Evolutionary conservation across 768 basidiomycete genomes (phyloP), one percentile per base, ranked within the genome.

Genomic region (Lactarius sp.): DNA sequence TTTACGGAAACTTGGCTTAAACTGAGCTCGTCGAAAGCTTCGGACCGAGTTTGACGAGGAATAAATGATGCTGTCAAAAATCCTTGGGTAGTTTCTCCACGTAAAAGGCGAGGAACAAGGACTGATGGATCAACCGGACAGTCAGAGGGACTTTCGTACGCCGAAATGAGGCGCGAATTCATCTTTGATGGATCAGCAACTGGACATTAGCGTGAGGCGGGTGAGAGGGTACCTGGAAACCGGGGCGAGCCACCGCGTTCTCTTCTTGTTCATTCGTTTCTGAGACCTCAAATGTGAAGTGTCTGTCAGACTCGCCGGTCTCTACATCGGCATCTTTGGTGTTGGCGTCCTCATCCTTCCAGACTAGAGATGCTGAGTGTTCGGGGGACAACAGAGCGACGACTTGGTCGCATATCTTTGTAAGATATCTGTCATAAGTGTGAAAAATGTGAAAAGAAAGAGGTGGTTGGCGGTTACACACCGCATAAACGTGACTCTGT

Each of bases 401-500:
- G 1, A 81, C 70, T 69, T 86, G 85, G 62, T 87, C 84, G 16
- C 80, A 74, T 46, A 86, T 63, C 16, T 59, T 63, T 10, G 55
- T 63, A 16, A 52, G 37, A 41, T 42, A 63, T 6, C 62, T 63
- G 36, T 13, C 50, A 65, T 12, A 27, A 3, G 10, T 41, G 4
- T 44, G 10, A 36, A 36, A 7, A 5, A 33, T 41, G 10, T 18
- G n/a, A 22, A 54, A 10, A 46, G 18, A 39, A 56, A 37, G 14
- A 4, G 22, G 18, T 18, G 37, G 46, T 20, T 13, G 62, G 49
- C 8, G 12, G n/a, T 27, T 2, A 4, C 72, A 37, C 70, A 82
- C 85, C 85, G 73, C 82, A 86, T 85, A 66, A 86, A 87, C 0
- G 85, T 83, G 3, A 81, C 75, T 6, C 85, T 77, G 71, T 85